These are phyloP conservation scores for Aspergillus eucalypticola DNA, from an alignment of 2,329 filamentous ascomycete species.

Conservation along the genomic window DNA sequence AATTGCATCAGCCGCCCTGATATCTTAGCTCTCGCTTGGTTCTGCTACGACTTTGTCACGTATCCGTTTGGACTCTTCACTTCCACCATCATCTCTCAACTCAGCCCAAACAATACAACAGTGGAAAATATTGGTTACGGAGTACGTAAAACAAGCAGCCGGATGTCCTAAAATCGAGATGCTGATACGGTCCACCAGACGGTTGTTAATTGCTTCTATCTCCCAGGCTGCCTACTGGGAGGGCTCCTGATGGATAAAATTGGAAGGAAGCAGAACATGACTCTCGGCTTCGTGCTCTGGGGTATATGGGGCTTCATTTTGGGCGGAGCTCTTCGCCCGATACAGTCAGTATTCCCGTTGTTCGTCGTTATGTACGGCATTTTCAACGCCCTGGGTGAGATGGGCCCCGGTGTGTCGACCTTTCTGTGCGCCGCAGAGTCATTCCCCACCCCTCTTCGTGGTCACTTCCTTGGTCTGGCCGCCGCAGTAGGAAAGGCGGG, in stretches of 20 bases:
- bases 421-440: slow-evolving; percentile 47
- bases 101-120: slow-evolving; percentile 45
- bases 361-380: slow-evolving; percentile 56
- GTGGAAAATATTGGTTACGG: slow-evolving; percentile 33
- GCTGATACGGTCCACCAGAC: slow-evolving; percentile 30
- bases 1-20: not conserved
- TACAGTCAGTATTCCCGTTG: slow-evolving; percentile 51
- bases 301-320: slow-evolving; percentile 53
- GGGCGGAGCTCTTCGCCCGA: slow-evolving; percentile 48
- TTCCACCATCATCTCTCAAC: slow-evolving; percentile 52
- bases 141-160: slow-evolving; percentile 11
- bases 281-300: slow-evolving; percentile 51
- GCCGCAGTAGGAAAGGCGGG: slow-evolving; percentile 53
- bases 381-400: slow-evolving; percentile 52
- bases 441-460: slow-evolving; percentile 54
- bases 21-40: slow-evolving; percentile 49
- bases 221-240: slow-evolving; percentile 52
- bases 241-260: slow-evolving; percentile 53
- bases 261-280: slow-evolving; percentile 54
- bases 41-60: slow-evolving; percentile 57
- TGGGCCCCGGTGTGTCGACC: slow-evolving; percentile 51
- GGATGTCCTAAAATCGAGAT: not conserved
- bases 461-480: slow-evolving; percentile 53
- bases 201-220: slow-evolving; percentile 54
- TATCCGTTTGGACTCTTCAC: slow-evolving; percentile 59